Evolutionary conservation across 1,284 basidiomycete genomes (phyloP).

Genomic region (Trametes hirsuta): DNA sequence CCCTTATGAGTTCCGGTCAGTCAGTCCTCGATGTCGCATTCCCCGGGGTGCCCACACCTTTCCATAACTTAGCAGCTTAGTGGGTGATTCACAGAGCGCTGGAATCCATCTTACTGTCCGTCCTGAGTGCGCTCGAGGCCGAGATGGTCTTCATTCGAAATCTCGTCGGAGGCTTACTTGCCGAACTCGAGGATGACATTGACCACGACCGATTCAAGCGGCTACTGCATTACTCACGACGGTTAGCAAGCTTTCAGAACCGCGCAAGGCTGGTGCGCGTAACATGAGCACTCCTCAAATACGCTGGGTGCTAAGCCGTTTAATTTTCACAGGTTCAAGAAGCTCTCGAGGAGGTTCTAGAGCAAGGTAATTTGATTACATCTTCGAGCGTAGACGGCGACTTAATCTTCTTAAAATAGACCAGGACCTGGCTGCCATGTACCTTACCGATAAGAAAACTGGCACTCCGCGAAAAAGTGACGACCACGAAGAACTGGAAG

Average conservation of each 20-base stretch:
- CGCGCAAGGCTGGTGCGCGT: constrained; percentile 72
- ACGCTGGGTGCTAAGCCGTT: background rate
- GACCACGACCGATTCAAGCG: constrained; percentile 91
- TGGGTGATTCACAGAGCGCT: constrained; percentile 62
- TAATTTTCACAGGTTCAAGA: constrained; percentile 70
- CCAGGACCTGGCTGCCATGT: constrained; percentile 93
- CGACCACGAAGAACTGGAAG: constrained; percentile 93
- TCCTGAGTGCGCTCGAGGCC: constrained; percentile 87
- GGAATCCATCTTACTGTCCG: constrained; percentile 88
- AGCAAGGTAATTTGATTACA: constrained; percentile 64
- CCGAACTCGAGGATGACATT: constrained; percentile 91
- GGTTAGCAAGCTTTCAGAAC: constrained; percentile 86
- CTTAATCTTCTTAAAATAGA: constrained; percentile 49
- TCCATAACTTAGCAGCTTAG: constrained; percentile 4
- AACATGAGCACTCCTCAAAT: background rate
- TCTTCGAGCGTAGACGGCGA: background rate
- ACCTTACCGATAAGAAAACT: constrained; percentile 81
- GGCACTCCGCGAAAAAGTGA: constrained; percentile 56
- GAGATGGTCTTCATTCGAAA: constrained; percentile 92
- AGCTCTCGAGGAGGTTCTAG: constrained; percentile 87
- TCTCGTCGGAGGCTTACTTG: constrained; percentile 85
- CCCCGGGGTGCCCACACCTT: background rate
- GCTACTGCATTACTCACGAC: constrained; percentile 86
- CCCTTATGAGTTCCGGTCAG: constrained; percentile 90
- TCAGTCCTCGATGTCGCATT: constrained; percentile 13